These are phyloP conservation scores for Babesia bigemina DNA, from an alignment of 169 alveolate genomes.

Conservation along the genomic window DNA sequence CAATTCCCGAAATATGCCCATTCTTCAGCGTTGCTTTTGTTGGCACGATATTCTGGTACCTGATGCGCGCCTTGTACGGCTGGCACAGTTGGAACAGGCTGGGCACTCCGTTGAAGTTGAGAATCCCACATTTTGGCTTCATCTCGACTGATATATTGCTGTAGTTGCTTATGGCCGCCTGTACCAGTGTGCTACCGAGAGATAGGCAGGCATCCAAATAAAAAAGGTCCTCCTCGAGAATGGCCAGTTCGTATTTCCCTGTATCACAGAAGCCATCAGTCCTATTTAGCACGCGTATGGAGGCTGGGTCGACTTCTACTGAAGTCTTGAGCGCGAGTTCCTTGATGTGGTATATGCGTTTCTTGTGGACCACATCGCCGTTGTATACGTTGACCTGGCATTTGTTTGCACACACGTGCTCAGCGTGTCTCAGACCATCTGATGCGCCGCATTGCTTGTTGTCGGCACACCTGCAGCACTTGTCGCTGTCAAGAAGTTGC, in stretches of 20 bases:
- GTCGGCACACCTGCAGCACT: neutral
- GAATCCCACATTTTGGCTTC: constrained; percentile 75
- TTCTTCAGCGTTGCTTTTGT: neutral
- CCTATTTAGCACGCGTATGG: constrained; percentile 10
- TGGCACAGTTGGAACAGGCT: constrained; percentile 72
- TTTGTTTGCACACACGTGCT: neutral
- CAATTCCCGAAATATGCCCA: neutral
- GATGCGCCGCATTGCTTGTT: neutral
- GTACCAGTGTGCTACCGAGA: constrained; percentile 36
- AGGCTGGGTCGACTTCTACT: constrained; percentile 9
- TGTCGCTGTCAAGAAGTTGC: constrained; percentile 9
- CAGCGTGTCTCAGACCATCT: neutral
- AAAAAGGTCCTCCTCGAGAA: constrained; percentile 57
- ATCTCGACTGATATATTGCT: constrained; percentile 69
- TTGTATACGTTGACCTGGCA: constrained; percentile 4
- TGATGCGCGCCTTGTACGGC: constrained; percentile 63
- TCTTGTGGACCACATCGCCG: constrained; percentile 22
- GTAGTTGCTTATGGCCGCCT: constrained; percentile 8
- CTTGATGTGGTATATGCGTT: constrained; percentile 41
- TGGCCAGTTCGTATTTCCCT: constrained; percentile 39
- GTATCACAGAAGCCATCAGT: constrained; percentile 1
- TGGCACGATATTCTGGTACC: constrained; percentile 34
- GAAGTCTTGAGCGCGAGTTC: constrained; percentile 34
- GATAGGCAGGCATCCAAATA: constrained; percentile 23
- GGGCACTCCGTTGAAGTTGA: constrained; percentile 67